Conservation (phyloP, 2,329 filamentous ascomycete genomes). For the Dactylellina cionopaga region DNA sequence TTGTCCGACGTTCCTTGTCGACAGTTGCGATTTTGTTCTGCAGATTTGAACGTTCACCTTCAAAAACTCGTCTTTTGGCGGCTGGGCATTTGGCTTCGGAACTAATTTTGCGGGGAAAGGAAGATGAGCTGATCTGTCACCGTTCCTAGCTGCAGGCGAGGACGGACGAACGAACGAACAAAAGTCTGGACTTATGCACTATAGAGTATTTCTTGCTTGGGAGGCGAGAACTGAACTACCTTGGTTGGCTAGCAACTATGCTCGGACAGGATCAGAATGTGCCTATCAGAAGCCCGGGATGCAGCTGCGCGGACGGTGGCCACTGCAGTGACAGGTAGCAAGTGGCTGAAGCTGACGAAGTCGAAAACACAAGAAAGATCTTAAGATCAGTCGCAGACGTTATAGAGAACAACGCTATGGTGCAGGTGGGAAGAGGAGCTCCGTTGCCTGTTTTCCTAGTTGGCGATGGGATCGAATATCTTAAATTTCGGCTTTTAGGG, state of each 20-base stretch:
- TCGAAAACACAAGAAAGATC: conserved; percentile 5
- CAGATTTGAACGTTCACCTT: conserved; percentile 31
- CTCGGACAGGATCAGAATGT: conserved; percentile 13
- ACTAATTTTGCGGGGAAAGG: conserved; percentile 41
- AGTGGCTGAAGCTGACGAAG: conserved; percentile 4
- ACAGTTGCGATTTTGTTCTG: conserved; percentile 28
- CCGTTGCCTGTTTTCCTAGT: no score
- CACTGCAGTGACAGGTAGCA: conserved; percentile 14
- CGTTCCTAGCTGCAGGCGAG: conserved; percentile 30
- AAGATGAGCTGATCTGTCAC: conserved; percentile 37
- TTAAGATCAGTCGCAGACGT: conserved; percentile 16
- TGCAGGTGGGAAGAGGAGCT: not conserved
- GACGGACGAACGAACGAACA: conserved; percentile 19
- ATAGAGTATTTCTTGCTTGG: conserved; percentile 21
- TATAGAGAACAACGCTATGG: no score
- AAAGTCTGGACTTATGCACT: conserved; percentile 24
- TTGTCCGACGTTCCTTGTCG: conserved; percentile 51
- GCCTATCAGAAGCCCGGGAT: conserved; percentile 37
- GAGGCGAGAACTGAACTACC: conserved; percentile 40
- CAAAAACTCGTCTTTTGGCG: conserved; percentile 15
- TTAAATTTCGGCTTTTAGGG: no score
- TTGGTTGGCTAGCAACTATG: conserved; percentile 17
- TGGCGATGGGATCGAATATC: no score
- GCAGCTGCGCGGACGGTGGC: conserved; percentile 18
- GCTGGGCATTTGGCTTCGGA: conserved; percentile 8